Conservation (phyloP, 108 stramenopile genomes). For the Epithemia pelagica region DNA sequence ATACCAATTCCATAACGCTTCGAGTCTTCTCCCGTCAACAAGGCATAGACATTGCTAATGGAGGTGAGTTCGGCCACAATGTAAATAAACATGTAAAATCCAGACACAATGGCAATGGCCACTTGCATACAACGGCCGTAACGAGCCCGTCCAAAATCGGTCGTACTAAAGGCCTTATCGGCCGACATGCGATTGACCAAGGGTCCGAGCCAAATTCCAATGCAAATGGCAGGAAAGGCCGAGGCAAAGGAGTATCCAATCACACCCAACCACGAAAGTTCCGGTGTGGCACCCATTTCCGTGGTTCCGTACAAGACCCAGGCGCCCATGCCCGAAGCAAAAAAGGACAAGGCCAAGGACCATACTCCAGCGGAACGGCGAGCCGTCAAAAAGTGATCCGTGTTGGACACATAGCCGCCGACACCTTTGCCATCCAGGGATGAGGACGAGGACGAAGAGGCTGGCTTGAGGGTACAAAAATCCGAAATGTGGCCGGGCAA, state of each 20-base stretch:
- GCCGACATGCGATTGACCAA: slow-evolving; percentile 19
- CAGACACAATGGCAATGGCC: slow-evolving; percentile 34
- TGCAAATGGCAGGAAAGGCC: slow-evolving; percentile 49
- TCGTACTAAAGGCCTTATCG: slow-evolving; percentile 51
- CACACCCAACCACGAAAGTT: slow-evolving; percentile 62
- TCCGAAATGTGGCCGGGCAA: slow-evolving; percentile 15
- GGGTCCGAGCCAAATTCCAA: slow-evolving; percentile 51
- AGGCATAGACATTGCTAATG: slow-evolving; percentile 58
- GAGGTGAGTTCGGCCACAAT: slow-evolving; percentile 70
- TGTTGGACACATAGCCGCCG: slow-evolving; percentile 8
- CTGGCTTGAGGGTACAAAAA: slow-evolving; percentile 25
- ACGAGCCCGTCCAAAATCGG: slow-evolving; percentile 58
- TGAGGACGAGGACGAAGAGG: too few species aligned
- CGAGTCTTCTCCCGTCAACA: slow-evolving; percentile 15
- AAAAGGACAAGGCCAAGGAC: slow-evolving; percentile 58
- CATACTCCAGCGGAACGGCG: slow-evolving; percentile 39
- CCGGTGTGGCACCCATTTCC: slow-evolving; percentile 57
- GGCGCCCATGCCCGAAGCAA: slow-evolving; percentile 71
- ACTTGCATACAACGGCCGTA: slow-evolving; percentile 78
- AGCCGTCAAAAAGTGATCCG: slow-evolving; percentile 51
- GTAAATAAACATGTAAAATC: slow-evolving; percentile 83
- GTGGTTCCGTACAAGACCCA: slow-evolving; percentile 77
- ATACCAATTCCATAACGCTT: slow-evolving; percentile 26
- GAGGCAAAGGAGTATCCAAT: slow-evolving; percentile 60
- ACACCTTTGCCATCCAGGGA: too few species aligned